These are phyloP conservation scores for Rhodamnia argentea DNA, from an alignment of 345 rosid species.

Conservation along the genomic window DNA sequence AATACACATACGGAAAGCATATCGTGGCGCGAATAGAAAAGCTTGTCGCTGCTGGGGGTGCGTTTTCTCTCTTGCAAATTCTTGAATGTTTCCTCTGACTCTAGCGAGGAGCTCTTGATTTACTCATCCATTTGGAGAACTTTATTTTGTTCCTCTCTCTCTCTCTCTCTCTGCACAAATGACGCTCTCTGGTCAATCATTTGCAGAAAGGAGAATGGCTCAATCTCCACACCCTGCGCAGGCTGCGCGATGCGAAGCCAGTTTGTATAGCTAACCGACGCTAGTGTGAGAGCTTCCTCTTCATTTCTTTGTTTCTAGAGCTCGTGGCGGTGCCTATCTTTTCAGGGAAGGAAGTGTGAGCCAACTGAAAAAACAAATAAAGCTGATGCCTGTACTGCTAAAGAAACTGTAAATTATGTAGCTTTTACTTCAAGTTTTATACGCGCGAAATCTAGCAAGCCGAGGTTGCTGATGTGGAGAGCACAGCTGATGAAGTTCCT, in stretches of 20 bases:
- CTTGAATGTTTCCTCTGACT: not conserved
- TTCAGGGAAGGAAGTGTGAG: constrained; percentile 26
- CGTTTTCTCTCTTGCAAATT: not conserved
- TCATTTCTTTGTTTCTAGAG: not conserved
- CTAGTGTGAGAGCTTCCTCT: not conserved
- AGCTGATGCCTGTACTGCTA: constrained; percentile 34
- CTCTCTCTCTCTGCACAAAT: not conserved
- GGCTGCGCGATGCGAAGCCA: constrained; percentile 11
- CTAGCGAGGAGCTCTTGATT: not conserved
- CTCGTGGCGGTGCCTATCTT: constrained; percentile 10
- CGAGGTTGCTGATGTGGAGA: constrained; percentile 30
- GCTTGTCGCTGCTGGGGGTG: constrained; percentile 87
- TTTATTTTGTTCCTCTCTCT: not conserved
- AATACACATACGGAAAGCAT: constrained; percentile 80
- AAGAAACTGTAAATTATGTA: constrained; percentile 60
- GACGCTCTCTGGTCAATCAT: not conserved
- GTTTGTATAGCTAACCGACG: constrained; percentile 65
- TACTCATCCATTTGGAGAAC: not conserved
- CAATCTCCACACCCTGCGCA: constrained; percentile 38
- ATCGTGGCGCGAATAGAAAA: constrained; percentile 85
- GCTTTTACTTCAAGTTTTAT: constrained; percentile 36
- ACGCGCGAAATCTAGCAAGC: constrained; percentile 19
- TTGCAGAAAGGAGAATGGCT: constrained; percentile 63
- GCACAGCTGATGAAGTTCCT: constrained; percentile 12
- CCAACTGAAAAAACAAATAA: constrained; percentile 23